Evolutionary conservation across 1,139 yeast genomes (phyloP), one percentile per base, ranked within the genome.

Genomic region (Pneumocystis carinii): DNA sequence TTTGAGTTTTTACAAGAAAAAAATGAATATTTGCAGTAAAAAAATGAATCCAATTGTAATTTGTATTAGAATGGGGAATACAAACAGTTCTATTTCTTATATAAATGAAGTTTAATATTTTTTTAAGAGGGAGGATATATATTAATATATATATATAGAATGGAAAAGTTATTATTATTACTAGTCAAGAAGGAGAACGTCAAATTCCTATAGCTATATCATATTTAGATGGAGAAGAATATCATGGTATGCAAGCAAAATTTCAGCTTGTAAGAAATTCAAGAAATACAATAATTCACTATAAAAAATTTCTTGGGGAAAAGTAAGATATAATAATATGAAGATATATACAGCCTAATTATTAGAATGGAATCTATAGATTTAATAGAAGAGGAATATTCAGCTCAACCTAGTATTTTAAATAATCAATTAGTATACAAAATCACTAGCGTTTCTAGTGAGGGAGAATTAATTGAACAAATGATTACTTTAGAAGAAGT

Each of bases 111-210:
- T 67, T 38, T 32, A 66, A 27, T 24, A 12, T 17, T 17, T 3
- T 15, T 42, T 35, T 24, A 32, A 37, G n/a, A 19, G 27, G 29
- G 15, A 15, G 36, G 3, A 32, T 17, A 12, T 8, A 19, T 19
- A 59, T 39, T 60, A 56, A 35, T 53, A 10, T 15, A 32, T 15
- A 32, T 24, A 14, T 39, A 64, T 77, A 79, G 72, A 97, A 90
- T 71, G 95, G 96, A 66, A 88, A 87, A 75, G 95, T 90, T 66
- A 97, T 92, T 73, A 96, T 92, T 68, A 92, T 92, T 75, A 98
- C 98, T 70, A 92, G 92, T 82, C 97, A 95, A 70, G 98, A 92
- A 73, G 99, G 99, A 75, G 98, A 94, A 77, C 90, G 98, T 78
- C 82, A 94, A 67, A 92, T 92, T 73, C 96, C 97, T 67, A 87